Conservation (phyloP, 176 grass and related monocot genomes). For the Phyllostachys edulis region DNA sequence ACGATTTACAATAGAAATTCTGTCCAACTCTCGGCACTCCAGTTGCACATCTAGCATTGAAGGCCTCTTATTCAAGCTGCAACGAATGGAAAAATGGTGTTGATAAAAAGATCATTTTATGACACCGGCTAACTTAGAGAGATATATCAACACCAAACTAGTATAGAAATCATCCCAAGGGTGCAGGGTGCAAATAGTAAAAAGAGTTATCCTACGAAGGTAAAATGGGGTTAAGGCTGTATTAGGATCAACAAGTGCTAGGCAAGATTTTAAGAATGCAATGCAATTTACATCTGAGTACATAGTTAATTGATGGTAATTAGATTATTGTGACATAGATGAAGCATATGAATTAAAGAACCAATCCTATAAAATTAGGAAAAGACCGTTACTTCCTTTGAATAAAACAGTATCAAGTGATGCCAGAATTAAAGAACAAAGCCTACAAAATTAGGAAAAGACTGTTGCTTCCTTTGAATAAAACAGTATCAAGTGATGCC, state of each 20-base stretch:
- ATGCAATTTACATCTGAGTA: constrained; percentile 12
- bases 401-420: neutral
- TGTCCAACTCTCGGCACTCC: constrained; percentile 94
- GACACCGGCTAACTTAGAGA: neutral
- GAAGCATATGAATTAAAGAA: neutral
- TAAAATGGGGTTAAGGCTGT: neutral
- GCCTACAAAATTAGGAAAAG: neutral
- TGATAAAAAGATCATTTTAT: constrained; percentile 7
- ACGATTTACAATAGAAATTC: constrained; percentile 81
- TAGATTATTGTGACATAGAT: neutral
- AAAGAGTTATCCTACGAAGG: constrained; percentile 5
- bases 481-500: neutral
- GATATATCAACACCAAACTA: constrained; percentile 6
- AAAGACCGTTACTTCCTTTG: neutral
- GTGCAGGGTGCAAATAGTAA: neutral
- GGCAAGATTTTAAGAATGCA: neutral
- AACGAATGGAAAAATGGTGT: constrained; percentile 20
- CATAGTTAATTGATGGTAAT: neutral
- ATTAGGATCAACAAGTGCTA: constrained; percentile 15
- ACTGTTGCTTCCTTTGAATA: constrained; percentile 1
- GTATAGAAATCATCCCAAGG: neutral
- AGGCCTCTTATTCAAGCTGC: constrained; percentile 81
- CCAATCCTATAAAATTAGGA: neutral
- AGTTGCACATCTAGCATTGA: constrained; percentile 80
- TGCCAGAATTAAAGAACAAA: neutral